A percentile compares a stretch with the other conserved stretches of the same genome.
These are phyloP conservation scores for Pilatotrama ljubarskyi DNA, from an alignment of 768 basidiomycete genomes.

Conservation along the genomic window DNA sequence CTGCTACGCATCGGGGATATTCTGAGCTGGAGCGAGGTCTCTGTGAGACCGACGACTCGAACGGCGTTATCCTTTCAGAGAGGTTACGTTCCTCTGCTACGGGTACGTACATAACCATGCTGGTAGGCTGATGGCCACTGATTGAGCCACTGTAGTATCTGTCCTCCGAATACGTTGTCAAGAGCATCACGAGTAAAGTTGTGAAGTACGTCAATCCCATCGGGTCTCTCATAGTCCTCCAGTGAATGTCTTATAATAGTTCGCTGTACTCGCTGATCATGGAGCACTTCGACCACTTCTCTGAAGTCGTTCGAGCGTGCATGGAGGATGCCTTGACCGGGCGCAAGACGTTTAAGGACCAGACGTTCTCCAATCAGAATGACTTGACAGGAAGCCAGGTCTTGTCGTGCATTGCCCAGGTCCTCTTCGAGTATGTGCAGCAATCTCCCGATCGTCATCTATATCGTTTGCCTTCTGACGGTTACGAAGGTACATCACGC, in stretches of 20 bases:
- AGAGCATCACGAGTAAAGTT: conserved; percentile 50
- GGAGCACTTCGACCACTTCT: conserved; percentile 38
- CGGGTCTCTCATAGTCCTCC: neutral
- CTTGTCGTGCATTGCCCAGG: conserved; percentile 45
- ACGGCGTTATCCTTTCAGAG: conserved; percentile 56
- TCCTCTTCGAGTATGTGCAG: conserved; percentile 58
- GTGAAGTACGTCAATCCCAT: conserved; percentile 45
- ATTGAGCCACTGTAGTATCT: conserved; percentile 45
- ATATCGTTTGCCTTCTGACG: neutral
- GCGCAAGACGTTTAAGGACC: conserved; percentile 39
- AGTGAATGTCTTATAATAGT: neutral
- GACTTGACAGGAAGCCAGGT: conserved; percentile 42
- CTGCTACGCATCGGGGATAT: conserved; percentile 51
- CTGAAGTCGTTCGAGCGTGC: conserved; percentile 40
- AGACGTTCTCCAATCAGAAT: conserved; percentile 3
- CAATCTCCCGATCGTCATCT: too few species aligned
- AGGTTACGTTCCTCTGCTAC: conserved; percentile 52
- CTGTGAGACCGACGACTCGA: conserved; percentile 33
- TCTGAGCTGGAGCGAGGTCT: conserved; percentile 46
- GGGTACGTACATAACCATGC: conserved; percentile 36
- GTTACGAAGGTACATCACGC: conserved; percentile 27
- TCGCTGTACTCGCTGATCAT: conserved; percentile 17
- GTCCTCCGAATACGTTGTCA: conserved; percentile 58
- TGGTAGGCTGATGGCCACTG: neutral
- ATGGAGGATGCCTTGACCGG: conserved; percentile 35